These are phyloP conservation scores for Globisporangium paddicum DNA, from an alignment of 352 stramenopile species.

Conservation along the genomic window DNA sequence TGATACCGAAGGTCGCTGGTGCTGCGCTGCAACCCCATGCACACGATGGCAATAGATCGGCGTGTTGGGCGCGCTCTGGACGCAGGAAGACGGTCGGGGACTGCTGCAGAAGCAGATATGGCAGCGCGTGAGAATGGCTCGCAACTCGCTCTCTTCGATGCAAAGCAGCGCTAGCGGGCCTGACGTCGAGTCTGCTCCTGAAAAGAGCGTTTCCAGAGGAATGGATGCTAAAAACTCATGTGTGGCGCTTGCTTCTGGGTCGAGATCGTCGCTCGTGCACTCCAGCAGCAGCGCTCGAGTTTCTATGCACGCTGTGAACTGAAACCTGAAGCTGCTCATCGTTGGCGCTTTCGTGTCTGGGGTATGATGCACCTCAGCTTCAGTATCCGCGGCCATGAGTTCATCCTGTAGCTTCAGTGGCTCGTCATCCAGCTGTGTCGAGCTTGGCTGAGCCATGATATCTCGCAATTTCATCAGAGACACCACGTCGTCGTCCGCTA, in stretches of 20 bases:
- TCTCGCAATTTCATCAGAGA: neutral
- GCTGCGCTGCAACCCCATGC: neutral
- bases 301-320: neutral
- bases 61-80: neutral
- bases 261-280: slow-evolving; percentile 3
- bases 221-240: slow-evolving; percentile 4
- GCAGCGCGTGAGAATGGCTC: slow-evolving; percentile 16
- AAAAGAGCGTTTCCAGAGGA: neutral
- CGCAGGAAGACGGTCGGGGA: neutral
- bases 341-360: neutral
- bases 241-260: neutral
- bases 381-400: neutral
- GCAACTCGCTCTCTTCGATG: slow-evolving; percentile 4
- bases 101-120: slow-evolving; percentile 16
- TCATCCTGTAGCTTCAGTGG: neutral
- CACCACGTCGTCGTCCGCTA: neutral
- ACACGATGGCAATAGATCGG: neutral
- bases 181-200: neutral
- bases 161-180: slow-evolving; percentile 2
- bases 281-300: neutral
- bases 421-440: neutral
- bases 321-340: slow-evolving; percentile 4
- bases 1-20: neutral
- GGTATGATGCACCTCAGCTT: neutral
- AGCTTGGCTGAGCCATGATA: neutral